These are phyloP conservation scores for Psilocybe mexicana DNA, from an alignment of 1,284 basidiomycete species.

Conservation along the genomic window DNA sequence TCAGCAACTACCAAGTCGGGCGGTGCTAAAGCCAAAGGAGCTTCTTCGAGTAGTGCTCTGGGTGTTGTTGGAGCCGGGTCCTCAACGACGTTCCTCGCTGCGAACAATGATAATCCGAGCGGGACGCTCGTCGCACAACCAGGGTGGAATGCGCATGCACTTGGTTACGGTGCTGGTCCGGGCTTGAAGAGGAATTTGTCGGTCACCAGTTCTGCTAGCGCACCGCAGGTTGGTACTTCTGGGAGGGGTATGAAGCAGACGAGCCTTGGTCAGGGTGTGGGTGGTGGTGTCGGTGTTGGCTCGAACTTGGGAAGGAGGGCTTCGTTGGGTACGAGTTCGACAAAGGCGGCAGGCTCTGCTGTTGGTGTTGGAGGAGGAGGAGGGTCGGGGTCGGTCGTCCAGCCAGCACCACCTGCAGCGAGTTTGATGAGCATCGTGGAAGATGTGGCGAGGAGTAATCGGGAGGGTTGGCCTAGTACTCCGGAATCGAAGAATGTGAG, in stretches of 20 bases:
- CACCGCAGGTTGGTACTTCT: conserved; percentile 11
- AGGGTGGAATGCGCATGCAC: conserved; percentile 17
- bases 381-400: conserved; percentile 1
- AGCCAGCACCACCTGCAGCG: conserved; percentile 15
- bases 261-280: conserved; percentile 25
- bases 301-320: conserved; percentile 14
- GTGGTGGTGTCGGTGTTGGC: conserved; percentile 14
- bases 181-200: conserved; percentile 25
- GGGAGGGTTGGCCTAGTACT: conserved; percentile 26
- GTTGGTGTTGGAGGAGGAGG: background rate
- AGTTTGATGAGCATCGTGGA: conserved; percentile 73
- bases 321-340: conserved; percentile 12
- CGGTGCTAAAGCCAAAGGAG: no score
- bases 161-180: conserved; percentile 6
- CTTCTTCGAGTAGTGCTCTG: background rate
- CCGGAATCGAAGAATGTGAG: conserved; percentile 17
- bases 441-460: conserved; percentile 49
- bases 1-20: background rate
- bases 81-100: conserved; percentile 17
- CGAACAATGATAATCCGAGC: conserved; percentile 21
- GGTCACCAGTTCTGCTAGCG: conserved; percentile 20
- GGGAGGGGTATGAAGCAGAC: conserved; percentile 15
- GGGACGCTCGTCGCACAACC: conserved; percentile 18
- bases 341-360: background rate
- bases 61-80: background rate